Evolutionary conservation across 768 basidiomycete genomes (phyloP).

Genomic region (Xerocomellus amylosporus): DNA sequence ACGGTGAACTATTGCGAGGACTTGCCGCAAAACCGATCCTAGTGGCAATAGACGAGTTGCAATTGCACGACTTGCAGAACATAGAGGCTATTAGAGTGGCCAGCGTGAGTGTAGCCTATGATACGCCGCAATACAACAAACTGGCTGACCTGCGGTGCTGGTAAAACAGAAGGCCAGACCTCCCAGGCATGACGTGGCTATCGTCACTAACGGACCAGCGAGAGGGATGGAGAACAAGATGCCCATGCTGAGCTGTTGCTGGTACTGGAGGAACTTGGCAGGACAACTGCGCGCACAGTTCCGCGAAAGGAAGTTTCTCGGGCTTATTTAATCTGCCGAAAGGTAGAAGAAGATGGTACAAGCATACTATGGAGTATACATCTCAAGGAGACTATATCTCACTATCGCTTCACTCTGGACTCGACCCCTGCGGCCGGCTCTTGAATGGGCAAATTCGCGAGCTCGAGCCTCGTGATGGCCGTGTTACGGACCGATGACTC

Average conservation of each 20-base stretch:
- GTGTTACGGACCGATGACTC: neutral
- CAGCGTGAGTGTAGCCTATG: neutral
- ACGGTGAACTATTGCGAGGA: neutral
- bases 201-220: constrained; percentile 60
- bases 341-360: no score
- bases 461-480: neutral
- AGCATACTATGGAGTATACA: no score
- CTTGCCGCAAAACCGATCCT: constrained; percentile 91
- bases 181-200: constrained; percentile 81
- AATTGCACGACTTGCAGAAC: constrained; percentile 98
- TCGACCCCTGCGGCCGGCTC: neutral
- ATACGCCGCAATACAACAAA: constrained; percentile 12
- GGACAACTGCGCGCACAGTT: neutral
- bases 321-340: no score
- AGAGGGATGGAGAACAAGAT: constrained; percentile 70
- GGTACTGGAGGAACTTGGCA: neutral
- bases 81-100: constrained; percentile 73
- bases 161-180: constrained; percentile 85
- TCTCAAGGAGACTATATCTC: neutral
- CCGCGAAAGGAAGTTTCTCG: constrained; percentile 3
- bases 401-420: neutral
- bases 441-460: constrained; percentile 1
- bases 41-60: constrained; percentile 97
- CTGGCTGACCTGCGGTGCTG: constrained; percentile 70
- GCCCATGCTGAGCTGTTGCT: constrained; percentile 53